Evolutionary conservation across 192 early-diverging fungal species (phyloP).

Genomic region (Coemansia javaensis): DNA sequence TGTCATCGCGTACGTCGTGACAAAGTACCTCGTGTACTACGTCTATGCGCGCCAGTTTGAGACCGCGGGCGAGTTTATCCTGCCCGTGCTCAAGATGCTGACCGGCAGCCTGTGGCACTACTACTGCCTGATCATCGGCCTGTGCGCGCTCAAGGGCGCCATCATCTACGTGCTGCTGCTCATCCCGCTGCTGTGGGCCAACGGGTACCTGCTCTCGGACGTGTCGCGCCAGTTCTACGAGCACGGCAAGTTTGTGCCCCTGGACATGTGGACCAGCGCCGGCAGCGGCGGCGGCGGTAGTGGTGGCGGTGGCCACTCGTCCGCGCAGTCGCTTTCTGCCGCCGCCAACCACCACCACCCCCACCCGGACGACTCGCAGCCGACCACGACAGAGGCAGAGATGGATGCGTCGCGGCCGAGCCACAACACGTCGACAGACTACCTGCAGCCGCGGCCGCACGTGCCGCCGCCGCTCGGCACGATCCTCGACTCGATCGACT

Average conservation of each 20-base stretch:
- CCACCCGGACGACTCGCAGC: not conserved
- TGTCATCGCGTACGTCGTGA: constrained; percentile 57
- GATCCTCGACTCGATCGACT: constrained; percentile 16
- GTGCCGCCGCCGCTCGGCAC: constrained; percentile 23
- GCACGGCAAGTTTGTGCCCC: constrained; percentile 31
- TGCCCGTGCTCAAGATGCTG: constrained; percentile 42
- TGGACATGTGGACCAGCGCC: constrained; percentile 15
- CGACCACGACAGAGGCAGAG: not conserved
- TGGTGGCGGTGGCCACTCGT: not conserved
- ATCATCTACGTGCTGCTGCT: constrained; percentile 36
- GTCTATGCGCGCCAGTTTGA: constrained; percentile 72
- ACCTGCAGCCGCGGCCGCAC: constrained; percentile 30
- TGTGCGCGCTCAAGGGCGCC: constrained; percentile 41
- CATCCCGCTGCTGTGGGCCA: constrained; percentile 41
- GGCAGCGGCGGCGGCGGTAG: not conserved
- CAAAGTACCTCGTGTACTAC: constrained; percentile 73
- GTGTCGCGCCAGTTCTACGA: constrained; percentile 44
- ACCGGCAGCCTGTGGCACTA: constrained; percentile 47
- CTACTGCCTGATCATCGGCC: constrained; percentile 44
- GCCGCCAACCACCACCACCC: too few species aligned
- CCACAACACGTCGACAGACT: constrained; percentile 42
- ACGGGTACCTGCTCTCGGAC: constrained; percentile 31
- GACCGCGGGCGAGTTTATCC: constrained; percentile 56
- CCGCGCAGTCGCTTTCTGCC: not conserved
- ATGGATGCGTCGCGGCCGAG: constrained; percentile 3